A percentile compares a stretch with the other conserved stretches of the same genome.
Conservation (phyloP, 495 filamentous ascomycete species). For the Trichoderma parareesei region DNA sequence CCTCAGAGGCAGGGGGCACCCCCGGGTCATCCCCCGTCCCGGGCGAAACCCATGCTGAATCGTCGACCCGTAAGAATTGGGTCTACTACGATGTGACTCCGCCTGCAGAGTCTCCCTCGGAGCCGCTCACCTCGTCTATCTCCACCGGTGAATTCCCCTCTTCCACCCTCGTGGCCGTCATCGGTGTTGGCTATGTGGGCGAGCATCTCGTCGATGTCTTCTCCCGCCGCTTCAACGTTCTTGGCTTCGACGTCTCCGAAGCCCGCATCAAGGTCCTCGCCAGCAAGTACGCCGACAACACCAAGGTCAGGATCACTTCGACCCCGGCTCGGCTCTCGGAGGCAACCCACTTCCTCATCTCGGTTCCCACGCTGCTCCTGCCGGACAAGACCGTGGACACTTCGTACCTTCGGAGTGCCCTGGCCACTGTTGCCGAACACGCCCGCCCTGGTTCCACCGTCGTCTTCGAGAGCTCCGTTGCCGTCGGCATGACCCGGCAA, state of each 20-base stretch:
- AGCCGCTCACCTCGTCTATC: too few relatives aligned
- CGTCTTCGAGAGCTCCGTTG: conserved; percentile 30
- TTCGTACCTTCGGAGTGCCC: conserved; percentile 22
- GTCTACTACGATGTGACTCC: too few relatives aligned
- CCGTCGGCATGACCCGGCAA: conserved; percentile 31
- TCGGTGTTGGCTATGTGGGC: conserved; percentile 33
- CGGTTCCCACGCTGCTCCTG: conserved; percentile 30
- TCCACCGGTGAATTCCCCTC: neutral
- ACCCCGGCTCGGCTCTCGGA: conserved; percentile 17
- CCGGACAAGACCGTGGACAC: conserved; percentile 26
- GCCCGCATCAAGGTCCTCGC: conserved; percentile 17
- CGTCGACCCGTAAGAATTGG: too few relatives aligned
- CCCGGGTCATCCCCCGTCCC: too few relatives aligned
- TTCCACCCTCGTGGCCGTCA: conserved; percentile 23
- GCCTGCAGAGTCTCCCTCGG: too few relatives aligned
- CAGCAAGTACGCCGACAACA: conserved; percentile 15
- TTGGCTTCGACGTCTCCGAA: conserved; percentile 28
- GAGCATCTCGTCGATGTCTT: conserved; percentile 25
- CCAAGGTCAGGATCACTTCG: conserved; percentile 18
- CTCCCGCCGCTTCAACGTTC: conserved; percentile 21
- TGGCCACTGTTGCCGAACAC: conserved; percentile 23
- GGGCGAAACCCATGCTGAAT: too few relatives aligned
- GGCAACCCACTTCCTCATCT: conserved; percentile 30
- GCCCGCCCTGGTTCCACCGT: conserved; percentile 24
- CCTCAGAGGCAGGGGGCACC: too few relatives aligned